Percentiles rank a stretch among this genome's conserved stretches.
phyloP scores from a whole-genome alignment of 2,329 filamentous ascomycete genomes.

The Magnaporthiopsis incrustans region DNA sequence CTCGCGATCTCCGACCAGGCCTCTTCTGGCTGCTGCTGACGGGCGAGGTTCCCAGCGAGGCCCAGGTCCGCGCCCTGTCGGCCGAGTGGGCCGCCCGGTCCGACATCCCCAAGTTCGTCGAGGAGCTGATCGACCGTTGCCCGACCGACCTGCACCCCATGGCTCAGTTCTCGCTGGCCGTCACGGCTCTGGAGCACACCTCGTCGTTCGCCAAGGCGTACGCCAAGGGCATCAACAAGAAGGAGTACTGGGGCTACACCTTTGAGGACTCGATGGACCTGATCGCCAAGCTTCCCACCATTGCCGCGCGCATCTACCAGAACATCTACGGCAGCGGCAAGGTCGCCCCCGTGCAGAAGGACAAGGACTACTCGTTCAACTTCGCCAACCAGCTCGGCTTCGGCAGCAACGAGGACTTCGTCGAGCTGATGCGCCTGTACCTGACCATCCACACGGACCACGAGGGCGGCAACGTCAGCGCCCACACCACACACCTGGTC shows the following conservation, averaged over 20 bases:
- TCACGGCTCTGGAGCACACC: conserved; percentile 96
- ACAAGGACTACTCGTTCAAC: conserved; percentile 99
- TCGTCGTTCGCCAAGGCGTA: conserved; percentile 98
- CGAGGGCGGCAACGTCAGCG: conserved; percentile 97
- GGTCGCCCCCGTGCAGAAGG: conserved; percentile 90
- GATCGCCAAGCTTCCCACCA: conserved; percentile 98
- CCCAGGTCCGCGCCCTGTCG: conserved; percentile 96
- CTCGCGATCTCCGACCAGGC: conserved; percentile 38
- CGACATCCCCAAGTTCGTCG: conserved; percentile 94
- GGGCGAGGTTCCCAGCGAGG: conserved; percentile 92
- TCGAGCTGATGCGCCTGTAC: conserved; percentile 98
- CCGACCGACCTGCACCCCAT: conserved; percentile 98
- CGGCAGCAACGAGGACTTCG: conserved; percentile 87
- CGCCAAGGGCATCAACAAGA: conserved; percentile 98
- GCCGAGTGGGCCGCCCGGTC: conserved; percentile 98
- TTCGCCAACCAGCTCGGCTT: conserved; percentile 99
- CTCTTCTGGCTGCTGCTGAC: conserved; percentile 99
- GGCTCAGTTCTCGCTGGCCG: conserved; percentile 97
- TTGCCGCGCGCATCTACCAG: conserved; percentile 98
- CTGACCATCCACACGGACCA: conserved; percentile 99
- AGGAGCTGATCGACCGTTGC: conserved; percentile 99
- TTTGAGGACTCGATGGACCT: conserved; percentile 99
- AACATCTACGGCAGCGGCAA: conserved; percentile 99
- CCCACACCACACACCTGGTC: conserved; percentile 97
- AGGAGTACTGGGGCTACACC: conserved; percentile 98